These are phyloP conservation scores for Exophiala phaeomuriformis DNA, from an alignment of 2,329 filamentous ascomycete species.

Conservation along the genomic window DNA sequence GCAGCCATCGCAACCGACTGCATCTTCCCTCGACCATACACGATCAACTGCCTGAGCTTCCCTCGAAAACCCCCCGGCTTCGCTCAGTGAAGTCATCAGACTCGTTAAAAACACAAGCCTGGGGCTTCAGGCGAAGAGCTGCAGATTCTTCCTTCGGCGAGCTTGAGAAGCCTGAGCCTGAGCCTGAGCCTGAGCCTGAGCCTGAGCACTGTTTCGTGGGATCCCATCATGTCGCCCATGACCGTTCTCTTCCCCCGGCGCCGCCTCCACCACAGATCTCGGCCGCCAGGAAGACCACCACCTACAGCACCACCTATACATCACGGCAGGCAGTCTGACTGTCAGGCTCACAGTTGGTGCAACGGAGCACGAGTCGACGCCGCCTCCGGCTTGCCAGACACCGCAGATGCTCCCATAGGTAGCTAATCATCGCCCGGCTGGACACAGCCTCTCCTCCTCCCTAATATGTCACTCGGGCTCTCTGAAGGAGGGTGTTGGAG, in stretches of 20 bases:
- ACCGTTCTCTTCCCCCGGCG: background rate
- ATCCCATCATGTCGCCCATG: background rate
- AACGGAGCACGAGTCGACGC: slow-evolving; percentile 8
- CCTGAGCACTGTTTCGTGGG: background rate
- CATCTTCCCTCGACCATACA: no score
- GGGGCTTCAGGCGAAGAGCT: no score
- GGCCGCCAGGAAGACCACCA: background rate
- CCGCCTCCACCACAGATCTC: background rate
- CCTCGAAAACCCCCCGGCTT: no score
- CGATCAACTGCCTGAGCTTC: no score
- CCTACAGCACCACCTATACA: background rate
- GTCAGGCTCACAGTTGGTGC: slow-evolving; percentile 4
- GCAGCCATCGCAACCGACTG: no score
- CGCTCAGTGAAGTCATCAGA: no score
- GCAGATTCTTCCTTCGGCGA: no score
- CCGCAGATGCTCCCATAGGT: background rate
- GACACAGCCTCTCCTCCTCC: slow-evolving; percentile 1
- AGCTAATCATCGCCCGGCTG: slow-evolving; percentile 2
- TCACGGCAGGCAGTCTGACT: background rate
- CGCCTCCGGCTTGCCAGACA: slow-evolving; percentile 4
- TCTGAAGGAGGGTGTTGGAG: background rate
- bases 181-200: no score
- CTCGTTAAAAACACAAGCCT: no score
- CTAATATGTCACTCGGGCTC: background rate
- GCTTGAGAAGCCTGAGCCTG: no score